Evolutionary conservation across 108 stramenopile species (phyloP).

Genomic region (Skeletonema grethae): DNA sequence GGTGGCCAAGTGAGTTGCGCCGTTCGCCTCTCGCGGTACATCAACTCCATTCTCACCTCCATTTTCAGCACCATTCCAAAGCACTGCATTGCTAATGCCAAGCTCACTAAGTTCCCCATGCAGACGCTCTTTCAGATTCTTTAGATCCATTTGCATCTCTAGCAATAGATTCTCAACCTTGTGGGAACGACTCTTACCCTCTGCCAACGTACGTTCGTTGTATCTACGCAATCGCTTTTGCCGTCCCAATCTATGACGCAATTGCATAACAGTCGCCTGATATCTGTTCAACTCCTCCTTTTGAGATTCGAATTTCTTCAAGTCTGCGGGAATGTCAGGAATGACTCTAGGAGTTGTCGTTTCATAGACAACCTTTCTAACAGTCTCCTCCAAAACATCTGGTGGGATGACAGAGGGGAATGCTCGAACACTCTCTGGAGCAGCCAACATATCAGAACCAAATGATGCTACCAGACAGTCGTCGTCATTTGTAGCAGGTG

Average conservation of each 20-base stretch:
- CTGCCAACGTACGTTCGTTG: conserved; percentile 62
- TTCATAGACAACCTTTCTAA: conserved; percentile 57
- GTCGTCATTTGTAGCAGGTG: conserved; percentile 11
- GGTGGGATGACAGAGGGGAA: conserved; percentile 48
- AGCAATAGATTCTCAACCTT: conserved; percentile 68
- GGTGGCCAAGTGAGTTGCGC: neutral
- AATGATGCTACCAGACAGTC: conserved; percentile 48
- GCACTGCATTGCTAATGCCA: neutral
- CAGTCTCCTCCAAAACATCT: conserved; percentile 54
- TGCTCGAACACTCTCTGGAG: conserved; percentile 55
- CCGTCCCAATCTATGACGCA: conserved; percentile 67
- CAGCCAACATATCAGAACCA: conserved; percentile 69
- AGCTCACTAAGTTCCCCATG: conserved; percentile 56
- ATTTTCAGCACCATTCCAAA: neutral
- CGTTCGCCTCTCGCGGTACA: neutral
- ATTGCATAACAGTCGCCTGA: conserved; percentile 59
- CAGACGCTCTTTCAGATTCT: conserved; percentile 63
- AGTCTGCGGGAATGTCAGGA: conserved; percentile 51
- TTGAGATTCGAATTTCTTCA: conserved; percentile 63
- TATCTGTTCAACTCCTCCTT: conserved; percentile 56
- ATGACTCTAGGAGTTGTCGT: conserved; percentile 54
- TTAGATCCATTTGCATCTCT: conserved; percentile 83
- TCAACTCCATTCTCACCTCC: neutral
- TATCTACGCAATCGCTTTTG: conserved; percentile 72
- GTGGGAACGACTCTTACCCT: conserved; percentile 54